Conservation (phyloP, 305 asterid species). For the Fraxinus ornus region DNA sequence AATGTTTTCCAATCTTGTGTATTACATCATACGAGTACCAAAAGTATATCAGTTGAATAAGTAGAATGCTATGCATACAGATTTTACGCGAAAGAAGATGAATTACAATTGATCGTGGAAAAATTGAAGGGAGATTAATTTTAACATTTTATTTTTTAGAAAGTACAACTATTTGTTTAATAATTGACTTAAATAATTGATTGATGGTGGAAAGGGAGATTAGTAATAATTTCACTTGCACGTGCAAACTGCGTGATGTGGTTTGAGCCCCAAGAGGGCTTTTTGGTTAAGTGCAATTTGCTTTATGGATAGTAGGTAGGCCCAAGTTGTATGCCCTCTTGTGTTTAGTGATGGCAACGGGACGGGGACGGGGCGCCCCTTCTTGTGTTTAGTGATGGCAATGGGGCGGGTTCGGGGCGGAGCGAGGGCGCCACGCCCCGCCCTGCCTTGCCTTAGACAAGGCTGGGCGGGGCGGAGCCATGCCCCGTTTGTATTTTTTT, state of each 20-base stretch:
- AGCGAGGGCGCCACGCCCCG: too few species aligned
- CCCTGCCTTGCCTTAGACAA: too few species aligned
- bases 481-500: too few species aligned
- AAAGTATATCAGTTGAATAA: background rate
- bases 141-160: background rate
- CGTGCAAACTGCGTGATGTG: constrained; percentile 37
- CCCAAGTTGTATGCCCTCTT: constrained; percentile 44
- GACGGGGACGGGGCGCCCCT: too few species aligned
- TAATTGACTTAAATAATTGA: background rate
- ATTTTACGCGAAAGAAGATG: background rate
- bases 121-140: background rate
- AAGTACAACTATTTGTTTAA: background rate
- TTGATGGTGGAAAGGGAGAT: background rate
- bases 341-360: too few species aligned
- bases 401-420: too few species aligned
- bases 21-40: background rate
- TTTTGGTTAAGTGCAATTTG: constrained; percentile 8
- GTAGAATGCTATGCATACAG: background rate
- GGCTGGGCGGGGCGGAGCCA: too few species aligned
- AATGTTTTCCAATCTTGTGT: background rate
- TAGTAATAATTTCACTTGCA: constrained; percentile 33
- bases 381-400: too few species aligned
- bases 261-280: constrained; percentile 12
- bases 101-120: background rate
- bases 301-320: constrained; percentile 38